Evolutionary conservation across 1,284 basidiomycete species (phyloP).

Genomic region (Golubevia pallescens): DNA sequence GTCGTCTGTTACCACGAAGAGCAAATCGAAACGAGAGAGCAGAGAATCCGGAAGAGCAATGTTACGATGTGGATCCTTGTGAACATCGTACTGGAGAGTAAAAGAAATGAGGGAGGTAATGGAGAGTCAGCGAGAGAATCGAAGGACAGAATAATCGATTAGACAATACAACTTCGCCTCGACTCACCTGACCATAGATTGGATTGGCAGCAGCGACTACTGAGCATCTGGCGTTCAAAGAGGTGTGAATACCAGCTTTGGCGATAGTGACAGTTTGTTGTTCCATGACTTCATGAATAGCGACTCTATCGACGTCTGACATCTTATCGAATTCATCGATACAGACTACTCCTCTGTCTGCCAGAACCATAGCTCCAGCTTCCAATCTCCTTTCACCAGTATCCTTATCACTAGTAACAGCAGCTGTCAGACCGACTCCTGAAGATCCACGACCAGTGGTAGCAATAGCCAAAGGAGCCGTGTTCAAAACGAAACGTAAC

Average conservation of each 20-base stretch:
- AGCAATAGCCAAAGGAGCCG: constrained; percentile 94
- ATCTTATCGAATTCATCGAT: constrained; percentile 99
- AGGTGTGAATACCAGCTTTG: constrained; percentile 98
- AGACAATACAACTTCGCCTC: no score
- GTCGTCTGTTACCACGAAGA: constrained; percentile 98
- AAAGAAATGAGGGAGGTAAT: constrained; percentile 9
- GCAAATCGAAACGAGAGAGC: constrained; percentile 96
- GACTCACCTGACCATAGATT: constrained; percentile 91
- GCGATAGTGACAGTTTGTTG: constrained; percentile 96
- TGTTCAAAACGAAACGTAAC: constrained; percentile 92
- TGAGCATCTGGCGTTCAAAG: constrained; percentile 94
- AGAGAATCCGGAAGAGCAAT: constrained; percentile 98
- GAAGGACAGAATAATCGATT: no score
- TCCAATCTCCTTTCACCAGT: constrained; percentile 88
- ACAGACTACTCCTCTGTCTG: constrained; percentile 98
- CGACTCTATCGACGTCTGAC: constrained; percentile 98
- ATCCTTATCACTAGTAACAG: constrained; percentile 96
- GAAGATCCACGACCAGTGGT: constrained; percentile 97
- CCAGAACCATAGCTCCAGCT: constrained; percentile 98
- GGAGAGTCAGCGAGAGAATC: not conserved
- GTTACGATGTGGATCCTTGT: constrained; percentile 98
- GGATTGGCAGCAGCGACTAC: constrained; percentile 98
- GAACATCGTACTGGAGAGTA: constrained; percentile 90
- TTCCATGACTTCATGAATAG: constrained; percentile 99
- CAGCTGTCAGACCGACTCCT: constrained; percentile 98